Base-by-base conservation (phyloP, 2,329 filamentous ascomycete genomes). In the Diaporthe vexans region DNA sequence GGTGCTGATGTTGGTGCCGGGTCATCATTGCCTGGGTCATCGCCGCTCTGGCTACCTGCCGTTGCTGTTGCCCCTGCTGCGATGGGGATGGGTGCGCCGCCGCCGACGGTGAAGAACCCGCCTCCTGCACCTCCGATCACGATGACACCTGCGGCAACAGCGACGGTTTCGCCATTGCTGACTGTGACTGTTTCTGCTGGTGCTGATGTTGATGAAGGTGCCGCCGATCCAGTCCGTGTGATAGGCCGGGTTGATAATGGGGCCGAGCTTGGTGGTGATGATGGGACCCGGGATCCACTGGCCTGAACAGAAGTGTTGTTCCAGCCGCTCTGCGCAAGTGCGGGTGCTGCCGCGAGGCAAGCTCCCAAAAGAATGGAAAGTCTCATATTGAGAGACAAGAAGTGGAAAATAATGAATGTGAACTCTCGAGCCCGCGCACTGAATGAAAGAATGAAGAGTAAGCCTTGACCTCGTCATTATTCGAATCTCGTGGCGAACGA, bases 331-430 rank as follows among this genome's bases (percentile, higher is more conserved):
- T 67, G 61, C 21, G 61, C 61, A 37, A 67, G 29, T 26, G 61
- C 52, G 15, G 61, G 43, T 1, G 61, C 46, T 51, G 61, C 29
- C 43, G 46, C 61, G 4, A 67, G 21, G 43, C 61, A 67, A 10
- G 43, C 61, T 24, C 29, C 61, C 13, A 67, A 67, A 29, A 67
- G 61, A 67, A 67, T 37, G 61, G 61, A 67, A 67, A 67, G 43
- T 51, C 43, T 67, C 61, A 67, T 67, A 10, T 51, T 52, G 61
- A 24, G 43, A 52, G 61, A 52, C 26, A 67, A 33, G 10, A 67
- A 17, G 1, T 35, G 19, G 8, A 9, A 51, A 67, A 51, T 43
- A 67, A 24, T 35, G 43, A 67, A 37, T 24, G 21, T 4, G 19
- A 13, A 10, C n/a, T n/a, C 4, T 51, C 43, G 46, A 52, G 10